phyloP scores from a whole-genome alignment of 1,284 basidiomycete genomes.

The Malassezia obtusa region DNA sequence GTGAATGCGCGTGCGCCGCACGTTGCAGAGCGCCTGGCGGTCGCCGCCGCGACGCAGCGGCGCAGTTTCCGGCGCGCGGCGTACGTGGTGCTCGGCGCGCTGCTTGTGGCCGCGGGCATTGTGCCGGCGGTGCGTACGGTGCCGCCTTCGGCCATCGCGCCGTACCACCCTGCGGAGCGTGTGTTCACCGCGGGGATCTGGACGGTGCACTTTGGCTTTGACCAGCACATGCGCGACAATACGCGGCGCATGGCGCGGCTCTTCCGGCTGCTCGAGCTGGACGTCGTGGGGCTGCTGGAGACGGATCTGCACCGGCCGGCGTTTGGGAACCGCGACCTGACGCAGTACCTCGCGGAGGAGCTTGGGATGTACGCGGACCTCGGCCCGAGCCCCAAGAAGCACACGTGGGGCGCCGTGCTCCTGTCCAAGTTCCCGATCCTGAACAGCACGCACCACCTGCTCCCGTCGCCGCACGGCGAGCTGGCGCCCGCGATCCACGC shows the following conservation, averaged over 20 bases:
- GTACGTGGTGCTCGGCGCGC: slow-evolving; percentile 21
- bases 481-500: slow-evolving; percentile 70
- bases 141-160: slow-evolving; percentile 55
- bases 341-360: slow-evolving; percentile 51
- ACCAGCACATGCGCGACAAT: slow-evolving; percentile 41
- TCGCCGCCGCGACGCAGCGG: not conserved
- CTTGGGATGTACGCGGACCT: slow-evolving; percentile 63
- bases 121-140: slow-evolving; percentile 50
- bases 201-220: slow-evolving; percentile 54
- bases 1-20: slow-evolving; percentile 14
- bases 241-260: slow-evolving; percentile 62
- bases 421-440: slow-evolving; percentile 68
- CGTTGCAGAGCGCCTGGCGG: not conserved
- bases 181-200: slow-evolving; percentile 80
- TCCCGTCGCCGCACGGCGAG: slow-evolving; percentile 71
- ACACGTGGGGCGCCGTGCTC: slow-evolving; percentile 63
- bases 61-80: not conserved
- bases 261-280: slow-evolving; percentile 51
- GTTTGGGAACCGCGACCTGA: slow-evolving; percentile 71
- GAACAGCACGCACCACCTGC: slow-evolving; percentile 74
- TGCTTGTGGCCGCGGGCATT: slow-evolving; percentile 20
- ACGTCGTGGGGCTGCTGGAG: slow-evolving; percentile 59
- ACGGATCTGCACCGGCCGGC: slow-evolving; percentile 74
- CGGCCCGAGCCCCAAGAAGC: slow-evolving; percentile 75
- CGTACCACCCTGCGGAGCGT: slow-evolving; percentile 60